Evolutionary conservation across 2,329 filamentous ascomycete genomes (phyloP), one percentile per base, ranked within the genome.

Genomic region (Albophoma yamanashiensis): DNA sequence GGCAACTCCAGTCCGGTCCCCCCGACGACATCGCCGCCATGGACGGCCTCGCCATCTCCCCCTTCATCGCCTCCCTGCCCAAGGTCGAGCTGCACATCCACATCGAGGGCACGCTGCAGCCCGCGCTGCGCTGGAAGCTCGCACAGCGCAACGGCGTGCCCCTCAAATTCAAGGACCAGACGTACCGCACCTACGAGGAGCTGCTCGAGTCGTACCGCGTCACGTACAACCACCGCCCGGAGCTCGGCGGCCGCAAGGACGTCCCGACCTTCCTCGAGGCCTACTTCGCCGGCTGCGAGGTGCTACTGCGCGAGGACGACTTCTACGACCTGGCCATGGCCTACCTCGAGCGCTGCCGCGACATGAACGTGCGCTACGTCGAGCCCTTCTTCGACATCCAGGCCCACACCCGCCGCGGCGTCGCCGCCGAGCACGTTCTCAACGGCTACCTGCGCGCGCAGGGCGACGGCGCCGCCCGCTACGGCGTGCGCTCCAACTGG

Each of bases 1-100:
- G 31, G 20, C 50, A 36, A 36, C 50, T 36, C 27, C 17, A 7
- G 20, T n/a, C 50, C 9, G 34, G 3, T 9, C 3, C 2, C 8
- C 50, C 50, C 2, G 27, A 15, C 55, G 17, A 17, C 14, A 14
- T 58, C 40, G 25, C 60, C 60, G 63, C 8, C 31, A 73, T 73
- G 70, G 67, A 71, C 60, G 64, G 66, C 58, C 66, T 72, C 12
- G 61, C 61, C 25, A 64, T 73, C 38, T 71, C 68, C 42, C 67
- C 75, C 42, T 86, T 89, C 69, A 79, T 91, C 25, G 74, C 76
- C 56, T 79, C 79, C 53, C 80, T 92, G 47, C 89, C 89, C 64
- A 91, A 92, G 77, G 89, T 86, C 74, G 89, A 92, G 71, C 88
- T 91, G 68, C 89, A 92, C 73, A 82, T 92, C 61, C 89, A 92